Evolutionary conservation across 225 moss, liverwort and hornwort genomes (phyloP).

Genomic region (Polytrichum formosum): DNA sequence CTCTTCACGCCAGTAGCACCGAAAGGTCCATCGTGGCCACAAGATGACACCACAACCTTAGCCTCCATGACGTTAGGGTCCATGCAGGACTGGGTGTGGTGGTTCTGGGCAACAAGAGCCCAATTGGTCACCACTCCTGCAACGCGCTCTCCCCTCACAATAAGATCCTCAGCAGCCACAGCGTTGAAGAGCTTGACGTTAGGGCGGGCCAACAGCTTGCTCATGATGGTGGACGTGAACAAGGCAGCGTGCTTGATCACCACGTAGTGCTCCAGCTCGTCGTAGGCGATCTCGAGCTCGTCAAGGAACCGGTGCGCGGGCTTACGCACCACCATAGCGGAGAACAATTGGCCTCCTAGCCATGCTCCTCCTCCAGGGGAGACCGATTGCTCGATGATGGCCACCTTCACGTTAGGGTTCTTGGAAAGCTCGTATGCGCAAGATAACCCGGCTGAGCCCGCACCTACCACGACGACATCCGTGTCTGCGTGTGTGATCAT

Average conservation of each 20-base stretch:
- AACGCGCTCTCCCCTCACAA: constrained; percentile 77
- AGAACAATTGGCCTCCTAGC: constrained; percentile 91
- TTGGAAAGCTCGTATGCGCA: constrained; percentile 92
- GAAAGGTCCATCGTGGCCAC: constrained; percentile 94
- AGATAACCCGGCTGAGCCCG: constrained; percentile 72
- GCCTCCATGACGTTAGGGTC: constrained; percentile 98
- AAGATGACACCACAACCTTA: constrained; percentile 92
- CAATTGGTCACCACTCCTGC: constrained; percentile 93
- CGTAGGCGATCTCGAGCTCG: constrained; percentile 80
- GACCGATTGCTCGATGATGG: constrained; percentile 87
- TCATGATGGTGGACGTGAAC: constrained; percentile 92
- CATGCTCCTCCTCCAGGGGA: constrained; percentile 91
- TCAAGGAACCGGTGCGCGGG: constrained; percentile 93
- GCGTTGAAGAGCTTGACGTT: constrained; percentile 96
- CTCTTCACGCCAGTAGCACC: constrained; percentile 98
- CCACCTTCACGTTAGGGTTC: constrained; percentile 94
- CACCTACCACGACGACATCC: constrained; percentile 82
- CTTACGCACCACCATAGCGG: constrained; percentile 94
- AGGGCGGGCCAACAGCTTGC: constrained; percentile 82
- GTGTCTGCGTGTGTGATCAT: constrained; percentile 97
- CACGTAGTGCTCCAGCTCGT: constrained; percentile 89
- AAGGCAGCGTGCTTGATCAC: constrained; percentile 96
- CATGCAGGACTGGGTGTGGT: constrained; percentile 93
- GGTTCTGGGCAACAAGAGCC: constrained; percentile 88
- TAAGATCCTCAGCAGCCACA: constrained; percentile 88